A percentile compares a stretch with the other conserved stretches of the same genome.
Conservation (phyloP, 257 asterid species). For the Solanum sejunctum region DNA sequence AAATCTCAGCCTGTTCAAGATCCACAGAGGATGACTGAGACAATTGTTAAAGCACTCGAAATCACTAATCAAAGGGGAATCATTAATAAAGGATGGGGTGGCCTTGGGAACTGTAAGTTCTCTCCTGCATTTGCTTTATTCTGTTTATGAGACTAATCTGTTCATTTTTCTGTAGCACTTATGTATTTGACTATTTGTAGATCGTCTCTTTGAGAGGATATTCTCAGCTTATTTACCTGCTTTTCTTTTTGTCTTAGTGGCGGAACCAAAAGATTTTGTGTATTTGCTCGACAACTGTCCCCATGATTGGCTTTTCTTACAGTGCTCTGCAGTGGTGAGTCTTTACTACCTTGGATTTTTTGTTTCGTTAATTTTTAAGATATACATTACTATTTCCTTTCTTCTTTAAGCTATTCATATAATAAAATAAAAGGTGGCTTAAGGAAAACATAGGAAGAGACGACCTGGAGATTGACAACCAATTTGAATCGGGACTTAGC, state of each 20-base stretch:
- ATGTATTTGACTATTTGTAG: not conserved
- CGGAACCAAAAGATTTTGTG: slow-evolving; percentile 56
- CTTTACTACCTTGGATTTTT: not conserved
- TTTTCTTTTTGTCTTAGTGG: slow-evolving; percentile 31
- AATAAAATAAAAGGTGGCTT: not conserved
- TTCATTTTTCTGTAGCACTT: not conserved
- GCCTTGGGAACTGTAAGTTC: slow-evolving; percentile 60
- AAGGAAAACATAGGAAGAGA: not conserved
- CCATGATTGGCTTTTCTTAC: slow-evolving; percentile 86
- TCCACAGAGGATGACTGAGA: slow-evolving; percentile 70
- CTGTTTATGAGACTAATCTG: not conserved
- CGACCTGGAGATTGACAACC: not conserved
- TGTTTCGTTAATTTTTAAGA: not conserved
- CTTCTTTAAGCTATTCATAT: not conserved
- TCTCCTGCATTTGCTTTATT: not conserved
- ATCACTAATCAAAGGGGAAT: slow-evolving; percentile 77
- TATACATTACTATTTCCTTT: not conserved
- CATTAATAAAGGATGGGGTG: slow-evolving; percentile 97
- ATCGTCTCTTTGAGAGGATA: not conserved
- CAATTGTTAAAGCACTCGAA: slow-evolving; percentile 70
- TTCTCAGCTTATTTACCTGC: not conserved
- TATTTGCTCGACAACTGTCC: slow-evolving; percentile 71
- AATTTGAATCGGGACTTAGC: not conserved
- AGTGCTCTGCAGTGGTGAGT: slow-evolving; percentile 79
- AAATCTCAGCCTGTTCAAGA: slow-evolving; percentile 70